Percentiles rank a stretch among this genome's conserved stretches.
Evolutionary conservation across 2,329 filamentous ascomycete genomes (phyloP).

Genomic region (Paracamarosporium sp.): DNA sequence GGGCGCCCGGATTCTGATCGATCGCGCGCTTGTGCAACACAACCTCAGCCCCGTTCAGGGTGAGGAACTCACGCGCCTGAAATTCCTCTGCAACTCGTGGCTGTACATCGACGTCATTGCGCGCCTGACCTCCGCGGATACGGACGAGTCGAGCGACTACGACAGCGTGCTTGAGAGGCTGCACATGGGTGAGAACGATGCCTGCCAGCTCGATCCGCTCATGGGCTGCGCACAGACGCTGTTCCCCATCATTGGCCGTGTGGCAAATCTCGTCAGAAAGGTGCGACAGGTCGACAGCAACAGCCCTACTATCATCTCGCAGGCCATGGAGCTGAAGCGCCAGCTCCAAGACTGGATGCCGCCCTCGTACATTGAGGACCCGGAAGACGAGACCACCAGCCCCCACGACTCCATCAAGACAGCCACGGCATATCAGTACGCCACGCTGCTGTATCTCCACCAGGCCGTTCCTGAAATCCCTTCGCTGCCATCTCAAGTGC

Average conservation of each 20-base stretch:
- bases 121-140: slow-evolving; percentile 68
- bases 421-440: slow-evolving; percentile 71
- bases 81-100: slow-evolving; percentile 75
- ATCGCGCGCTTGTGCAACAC: slow-evolving; percentile 62
- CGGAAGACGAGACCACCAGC: slow-evolving; percentile 68
- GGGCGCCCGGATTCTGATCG: slow-evolving; percentile 69
- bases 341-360: slow-evolving; percentile 68
- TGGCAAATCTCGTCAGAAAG: slow-evolving; percentile 69
- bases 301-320: slow-evolving; percentile 65
- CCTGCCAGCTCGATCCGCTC: slow-evolving; percentile 68
- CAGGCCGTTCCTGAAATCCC: slow-evolving; percentile 73
- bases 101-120: slow-evolving; percentile 78
- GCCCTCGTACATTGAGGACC: slow-evolving; percentile 64
- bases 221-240: slow-evolving; percentile 73
- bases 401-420: slow-evolving; percentile 71
- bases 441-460: slow-evolving; percentile 70
- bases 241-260: slow-evolving; percentile 72
- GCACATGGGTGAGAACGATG: slow-evolving; percentile 44
- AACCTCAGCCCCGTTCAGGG: slow-evolving; percentile 50
- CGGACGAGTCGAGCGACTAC: slow-evolving; percentile 63
- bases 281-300: slow-evolving; percentile 64
- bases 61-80: slow-evolving; percentile 57
- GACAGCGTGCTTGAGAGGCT: slow-evolving; percentile 47
- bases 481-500: slow-evolving; percentile 61
- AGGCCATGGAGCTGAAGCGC: slow-evolving; percentile 67